Evolutionary conservation across 75 land plant species (phyloP), one percentile per base, ranked within the genome.

Genomic region (Sequoiadendron giganteum): DNA sequence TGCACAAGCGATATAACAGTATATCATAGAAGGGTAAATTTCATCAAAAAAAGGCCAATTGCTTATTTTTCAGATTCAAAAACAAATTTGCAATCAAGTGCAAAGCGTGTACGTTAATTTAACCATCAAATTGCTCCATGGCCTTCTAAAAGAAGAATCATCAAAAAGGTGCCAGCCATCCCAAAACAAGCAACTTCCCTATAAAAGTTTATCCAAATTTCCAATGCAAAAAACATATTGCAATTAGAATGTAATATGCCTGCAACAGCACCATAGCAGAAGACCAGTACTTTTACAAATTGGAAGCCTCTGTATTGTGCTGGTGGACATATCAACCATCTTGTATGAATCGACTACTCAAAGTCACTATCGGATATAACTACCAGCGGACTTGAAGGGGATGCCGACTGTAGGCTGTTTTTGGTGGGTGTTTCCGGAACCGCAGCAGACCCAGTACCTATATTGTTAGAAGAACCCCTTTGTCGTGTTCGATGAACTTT

Each of bases 321-420:
- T 70, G 10, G 2, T 70, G 11, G 75, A 56, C n/a, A 65, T 52
- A 49, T 49, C 55, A 65, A 65, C 39, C 3, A 75, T 75, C 34
- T 2, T 11, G 9, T 11, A 14, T 1, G 38, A 32, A 75, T 75
- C 2, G 43, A 79, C 54, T 45, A 82, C 49, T 82, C 84, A 28
- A 82, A 82, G 84, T 82, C 84, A 19, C 84, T 82, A 45, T 82
- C 84, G 47, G 84, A 82, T 82, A 2, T 30, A 82, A 82, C 84
- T 11, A 82, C 32, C 47, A 82, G 52, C 14, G 84, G 84, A 82
- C 52, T 82, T 28, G 52, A 82, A 82, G 52, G 84, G 10, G 84
- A 82, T 45, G 84, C 52, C 10, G 84, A 45, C 0, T 42, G 18
- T 45, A 82, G n/a, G 32, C 28, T 82, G 4, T 10, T 42, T 28